phyloP scores from a whole-genome alignment of 352 stramenopile species.

The Peronospora destructor region DNA sequence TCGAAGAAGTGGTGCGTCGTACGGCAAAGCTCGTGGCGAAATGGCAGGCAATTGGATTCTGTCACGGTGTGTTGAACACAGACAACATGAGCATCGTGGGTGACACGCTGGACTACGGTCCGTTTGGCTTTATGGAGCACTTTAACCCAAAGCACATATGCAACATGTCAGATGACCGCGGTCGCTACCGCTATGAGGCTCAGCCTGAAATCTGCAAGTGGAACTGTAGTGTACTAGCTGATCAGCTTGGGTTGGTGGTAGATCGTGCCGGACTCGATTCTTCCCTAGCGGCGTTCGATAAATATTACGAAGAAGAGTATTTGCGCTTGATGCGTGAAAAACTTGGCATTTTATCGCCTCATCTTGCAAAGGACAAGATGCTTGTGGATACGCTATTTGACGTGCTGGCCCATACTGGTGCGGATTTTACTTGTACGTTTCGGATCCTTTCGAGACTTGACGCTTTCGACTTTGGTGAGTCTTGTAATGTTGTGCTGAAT shows the following conservation, averaged over 20 bases:
- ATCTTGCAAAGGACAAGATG: constrained; percentile 33
- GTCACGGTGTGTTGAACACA: constrained; percentile 89
- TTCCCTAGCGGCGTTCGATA: constrained; percentile 34
- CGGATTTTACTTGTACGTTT: constrained; percentile 78
- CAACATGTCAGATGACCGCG: constrained; percentile 75
- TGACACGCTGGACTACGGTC: constrained; percentile 90
- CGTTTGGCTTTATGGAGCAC: constrained; percentile 89
- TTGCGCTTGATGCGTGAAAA: constrained; percentile 56
- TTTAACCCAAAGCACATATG: constrained; percentile 79
- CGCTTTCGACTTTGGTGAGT: constrained; percentile 24
- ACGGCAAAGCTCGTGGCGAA: constrained; percentile 81
- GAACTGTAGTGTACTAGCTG: constrained; percentile 66
- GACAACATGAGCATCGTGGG: constrained; percentile 90
- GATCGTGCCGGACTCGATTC: constrained; percentile 24
- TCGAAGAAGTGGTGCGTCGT: constrained; percentile 53
- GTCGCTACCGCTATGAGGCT: constrained; percentile 77
- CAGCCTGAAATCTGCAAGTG: constrained; percentile 85
- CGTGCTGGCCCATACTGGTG: constrained; percentile 49
- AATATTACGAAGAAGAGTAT: constrained; percentile 51
- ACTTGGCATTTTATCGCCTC: constrained; percentile 42
- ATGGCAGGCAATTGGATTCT: constrained; percentile 84
- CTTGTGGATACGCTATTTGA: constrained; percentile 52
- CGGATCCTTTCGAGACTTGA: constrained; percentile 45
- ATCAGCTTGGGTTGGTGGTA: constrained; percentile 50
- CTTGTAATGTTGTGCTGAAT: constrained; percentile 23